These are phyloP conservation scores for Gastrolobium bilobum DNA, from an alignment of 306 rosid genomes.

Conservation along the genomic window DNA sequence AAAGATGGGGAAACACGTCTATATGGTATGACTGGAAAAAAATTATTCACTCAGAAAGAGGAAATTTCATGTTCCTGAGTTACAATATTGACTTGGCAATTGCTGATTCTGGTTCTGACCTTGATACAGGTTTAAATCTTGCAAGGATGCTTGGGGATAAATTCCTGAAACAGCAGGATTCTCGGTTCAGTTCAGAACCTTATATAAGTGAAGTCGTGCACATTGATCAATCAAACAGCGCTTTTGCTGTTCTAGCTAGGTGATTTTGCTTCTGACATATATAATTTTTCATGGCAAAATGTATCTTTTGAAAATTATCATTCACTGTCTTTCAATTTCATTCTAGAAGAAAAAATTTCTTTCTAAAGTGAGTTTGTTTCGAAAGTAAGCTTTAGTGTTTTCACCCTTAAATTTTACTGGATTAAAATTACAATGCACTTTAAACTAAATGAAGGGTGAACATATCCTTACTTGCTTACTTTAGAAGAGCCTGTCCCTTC, in stretches of 20 bases:
- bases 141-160: conserved; percentile 99
- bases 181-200: conserved; percentile 94
- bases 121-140: conserved; percentile 85
- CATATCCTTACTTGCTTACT: neutral
- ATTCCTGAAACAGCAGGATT: conserved; percentile 95
- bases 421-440: neutral
- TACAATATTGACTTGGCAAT: conserved; percentile 34
- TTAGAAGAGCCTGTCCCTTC: conserved; percentile 25
- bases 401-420: conserved; percentile 1
- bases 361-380: neutral
- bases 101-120: conserved; percentile 47
- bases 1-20: conserved; percentile 93
- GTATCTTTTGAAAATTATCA: conserved; percentile 24
- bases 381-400: conserved; percentile 1
- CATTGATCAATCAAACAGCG: conserved; percentile 64
- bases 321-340: conserved; percentile 3
- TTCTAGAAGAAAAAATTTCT: conserved; percentile 19
- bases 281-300: conserved; percentile 23
- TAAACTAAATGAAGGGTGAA: conserved; percentile 1
- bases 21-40: conserved; percentile 64
- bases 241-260: conserved; percentile 93
- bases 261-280: conserved; percentile 53
- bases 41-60: conserved; percentile 16
- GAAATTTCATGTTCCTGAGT: conserved; percentile 15
- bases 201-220: conserved; percentile 79